These are phyloP conservation scores for Sedum album DNA, from an alignment of 164 flowering plant species.

Conservation along the genomic window DNA sequence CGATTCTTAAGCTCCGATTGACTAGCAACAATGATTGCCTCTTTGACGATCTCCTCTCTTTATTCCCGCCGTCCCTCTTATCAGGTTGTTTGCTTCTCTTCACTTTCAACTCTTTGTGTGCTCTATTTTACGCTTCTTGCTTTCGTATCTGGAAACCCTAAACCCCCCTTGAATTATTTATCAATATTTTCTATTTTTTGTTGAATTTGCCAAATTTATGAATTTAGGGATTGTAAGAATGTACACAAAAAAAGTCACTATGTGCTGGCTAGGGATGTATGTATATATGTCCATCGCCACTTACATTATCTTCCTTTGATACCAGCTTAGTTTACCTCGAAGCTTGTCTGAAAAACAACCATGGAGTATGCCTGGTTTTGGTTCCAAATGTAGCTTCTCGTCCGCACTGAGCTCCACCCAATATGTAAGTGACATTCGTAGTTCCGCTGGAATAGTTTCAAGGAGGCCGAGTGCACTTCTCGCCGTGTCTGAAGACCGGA, in stretches of 20 bases:
- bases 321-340: constrained; percentile 32
- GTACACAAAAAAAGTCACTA: too few relatives aligned
- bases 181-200: not conserved
- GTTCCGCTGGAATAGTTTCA: constrained; percentile 14
- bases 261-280: not conserved
- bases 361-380: constrained; percentile 21
- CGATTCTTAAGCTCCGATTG: too few relatives aligned
- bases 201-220: not conserved
- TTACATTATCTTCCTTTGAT: constrained; percentile 10
- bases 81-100: not conserved
- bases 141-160: not conserved
- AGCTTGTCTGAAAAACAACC: constrained; percentile 19
- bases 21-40: too few relatives aligned
- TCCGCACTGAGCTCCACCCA: constrained; percentile 24
- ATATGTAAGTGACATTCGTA: constrained; percentile 15
- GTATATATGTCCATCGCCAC: not conserved
- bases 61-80: not conserved
- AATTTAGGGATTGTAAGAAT: not conserved
- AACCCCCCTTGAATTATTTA: not conserved
- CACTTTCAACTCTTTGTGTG: too few relatives aligned
- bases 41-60: not conserved
- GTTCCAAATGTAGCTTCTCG: constrained; percentile 35
- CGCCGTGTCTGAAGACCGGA: constrained; percentile 39
- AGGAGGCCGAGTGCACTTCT: constrained; percentile 22
- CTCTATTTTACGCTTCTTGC: not conserved